Conservation (phyloP, 306 rosid genomes). For the Castanea crenata region DNA sequence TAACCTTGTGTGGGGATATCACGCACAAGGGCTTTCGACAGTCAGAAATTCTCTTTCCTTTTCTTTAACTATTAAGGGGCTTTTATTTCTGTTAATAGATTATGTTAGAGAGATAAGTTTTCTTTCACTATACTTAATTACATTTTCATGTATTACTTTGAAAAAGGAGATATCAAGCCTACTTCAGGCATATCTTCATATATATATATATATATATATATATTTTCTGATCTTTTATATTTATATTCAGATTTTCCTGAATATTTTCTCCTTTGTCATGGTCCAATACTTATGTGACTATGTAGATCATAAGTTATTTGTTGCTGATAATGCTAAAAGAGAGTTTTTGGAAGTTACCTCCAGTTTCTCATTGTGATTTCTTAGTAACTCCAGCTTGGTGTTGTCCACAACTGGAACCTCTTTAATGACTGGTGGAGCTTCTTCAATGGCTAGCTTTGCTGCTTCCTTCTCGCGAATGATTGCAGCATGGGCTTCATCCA, state of each 20-base stretch:
- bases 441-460: constrained; percentile 76
- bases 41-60: not conserved
- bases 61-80: not conserved
- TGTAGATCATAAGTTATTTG: not conserved
- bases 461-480: constrained; percentile 77
- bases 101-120: not conserved
- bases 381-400: constrained; percentile 66
- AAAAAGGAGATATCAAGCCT: not conserved
- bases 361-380: constrained; percentile 57
- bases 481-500: constrained; percentile 70
- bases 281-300: no score
- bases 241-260: no score
- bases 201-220: no score
- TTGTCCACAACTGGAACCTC: constrained; percentile 79
- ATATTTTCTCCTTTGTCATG: no score
- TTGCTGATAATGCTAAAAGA: not conserved
- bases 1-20: not conserved
- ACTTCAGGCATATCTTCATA: not conserved
- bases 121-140: not conserved
- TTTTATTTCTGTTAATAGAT: not conserved
- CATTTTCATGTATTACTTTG: not conserved
- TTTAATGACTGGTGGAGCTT: constrained; percentile 85
- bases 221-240: no score
- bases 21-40: not conserved
- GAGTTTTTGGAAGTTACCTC: constrained; percentile 45